Evolutionary conservation across 1,139 yeast genomes (phyloP).

Genomic region (Candida glucosophila): DNA sequence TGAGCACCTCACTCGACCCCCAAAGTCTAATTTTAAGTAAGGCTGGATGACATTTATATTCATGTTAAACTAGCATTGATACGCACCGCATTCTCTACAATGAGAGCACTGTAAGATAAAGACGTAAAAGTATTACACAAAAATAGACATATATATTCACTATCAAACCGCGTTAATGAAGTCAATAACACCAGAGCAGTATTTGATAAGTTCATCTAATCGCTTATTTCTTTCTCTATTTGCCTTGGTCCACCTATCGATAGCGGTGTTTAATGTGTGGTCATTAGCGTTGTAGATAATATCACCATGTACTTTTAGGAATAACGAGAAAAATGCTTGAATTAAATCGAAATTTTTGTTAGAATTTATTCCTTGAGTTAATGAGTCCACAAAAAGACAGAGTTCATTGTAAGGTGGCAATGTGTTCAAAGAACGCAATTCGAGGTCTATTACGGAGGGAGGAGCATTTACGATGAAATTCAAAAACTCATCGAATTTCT

Average conservation of each 20-base stretch:
- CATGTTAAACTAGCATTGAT: constrained; percentile 7
- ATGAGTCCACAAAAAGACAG: constrained; percentile 53
- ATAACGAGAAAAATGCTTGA: constrained; percentile 71
- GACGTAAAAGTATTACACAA: neutral
- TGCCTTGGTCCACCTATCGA: constrained; percentile 41
- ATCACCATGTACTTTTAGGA: constrained; percentile 77
- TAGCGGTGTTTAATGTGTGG: constrained; percentile 31
- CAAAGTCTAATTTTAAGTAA: constrained; percentile 17
- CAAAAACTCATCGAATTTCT: constrained; percentile 45
- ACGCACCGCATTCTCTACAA: neutral
- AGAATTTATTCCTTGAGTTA: constrained; percentile 48
- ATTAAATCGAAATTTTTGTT: constrained; percentile 61
- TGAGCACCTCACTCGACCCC: constrained; percentile 14
- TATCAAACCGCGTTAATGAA: constrained; percentile 40
- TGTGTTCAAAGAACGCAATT: constrained; percentile 70
- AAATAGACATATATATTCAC: constrained; percentile 1
- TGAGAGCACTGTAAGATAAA: neutral
- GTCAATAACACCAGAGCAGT: constrained; percentile 74
- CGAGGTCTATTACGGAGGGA: constrained; percentile 78
- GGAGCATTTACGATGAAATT: constrained; percentile 50
- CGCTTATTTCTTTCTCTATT: constrained; percentile 37
- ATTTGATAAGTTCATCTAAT: constrained; percentile 66
- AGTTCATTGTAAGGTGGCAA: constrained; percentile 60
- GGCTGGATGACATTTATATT: constrained; percentile 29
- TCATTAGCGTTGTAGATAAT: constrained; percentile 45